Base-by-base conservation (phyloP, 352 stramenopile genomes). In the Phytophthora nicotianae region DNA sequence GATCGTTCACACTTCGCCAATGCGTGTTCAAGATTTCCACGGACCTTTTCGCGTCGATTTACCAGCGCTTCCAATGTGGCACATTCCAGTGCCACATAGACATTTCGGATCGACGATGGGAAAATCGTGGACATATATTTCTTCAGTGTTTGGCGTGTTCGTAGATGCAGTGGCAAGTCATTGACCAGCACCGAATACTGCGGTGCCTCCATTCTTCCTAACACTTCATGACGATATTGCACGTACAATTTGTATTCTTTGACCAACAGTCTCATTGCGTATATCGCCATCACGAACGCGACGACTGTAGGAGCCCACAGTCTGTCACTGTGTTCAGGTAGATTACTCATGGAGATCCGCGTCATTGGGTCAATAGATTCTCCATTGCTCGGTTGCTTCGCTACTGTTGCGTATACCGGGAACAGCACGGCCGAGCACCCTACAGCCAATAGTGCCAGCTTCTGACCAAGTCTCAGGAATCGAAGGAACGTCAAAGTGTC, bases 151-250 rank as follows among this genome's bases (percentile, higher is more conserved):
- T 80, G 63, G 13, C 67, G 70, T 4, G 75, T 89, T 35, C 83
- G 77, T 45, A 91, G 47, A 57, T 82, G 74, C 33, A 81, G 50
- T 8, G 86, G 83, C 0, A 94, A 58, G 45, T 94, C 81, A 35
- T 83, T 81, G 6, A 94, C 61, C n/a, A 94, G 64, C 21, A 94
- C 72, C 8, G 80, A 84, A 69, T 94, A 94, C 67, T 89, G 81
- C 16, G 81, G 66, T 21, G 81, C 70, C 33, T 89, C 80, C 41
- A 75, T 68, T 35, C 66, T 72, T 2, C 72, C 65, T 4, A 94
- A 58, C 21, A 90, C 61, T 57, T 87, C 54, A 62, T 94, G 86
- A 10, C 86, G 86, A 24, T 62, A 78, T 23, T 16, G 26, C 2
- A 89, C 65, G 53, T 94, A 94, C 37, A 83, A 27, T 52, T 72